Base-by-base conservation (phyloP, 75 land plant species). In the Ceratopteris richardii region DNA sequence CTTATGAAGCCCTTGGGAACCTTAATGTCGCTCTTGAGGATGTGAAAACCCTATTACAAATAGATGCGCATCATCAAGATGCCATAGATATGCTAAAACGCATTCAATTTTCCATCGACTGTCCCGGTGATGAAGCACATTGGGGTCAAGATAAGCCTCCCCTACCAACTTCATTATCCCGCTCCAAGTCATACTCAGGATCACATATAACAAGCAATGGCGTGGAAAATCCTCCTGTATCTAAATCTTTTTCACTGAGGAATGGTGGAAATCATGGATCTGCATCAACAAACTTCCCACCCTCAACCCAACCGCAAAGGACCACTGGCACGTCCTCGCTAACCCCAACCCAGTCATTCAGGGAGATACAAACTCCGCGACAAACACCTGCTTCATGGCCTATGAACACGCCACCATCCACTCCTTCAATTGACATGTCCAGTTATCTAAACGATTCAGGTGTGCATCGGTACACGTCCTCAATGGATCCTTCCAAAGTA, bases 1-100 rank as follows among this genome's bases (percentile, higher is more conserved):
- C 90, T 1, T 65, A 65, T 46, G 90, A 86, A 61, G 86, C 80
- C 0, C 66, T 77, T 17, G 76, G 74, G 46, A 71, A 72, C 66
- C 63, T 56, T 53, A 85, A 82, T 4, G 31, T 79, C 62, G 90
- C 90, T 9, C 42, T 80, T 54, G 66, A 77, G 59, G 90, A 86
- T 57, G 86, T 80, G 57, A 68, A 77, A 36, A 30, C 60, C 12
- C 50, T 82, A 57, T 65, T 86, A 28, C 71, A 57, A 33, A 58
- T 40, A 24, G 90, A 86, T 17, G 75, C 77, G 12, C 59, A 74
- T 60, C 71, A 86, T 36, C 67, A 56, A 19, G 90, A 86, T 66
- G 90, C 80, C 29, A 50, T 82, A 48, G 90, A 86, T 16, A 74
- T 82, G 64, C 66, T 68, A 3, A 58, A 62, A 50, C 52, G 88